Evolutionary conservation across 2,329 filamentous ascomycete genomes (phyloP), one percentile per base, ranked within the genome.

Genomic region (Lizonia empirigonia): DNA sequence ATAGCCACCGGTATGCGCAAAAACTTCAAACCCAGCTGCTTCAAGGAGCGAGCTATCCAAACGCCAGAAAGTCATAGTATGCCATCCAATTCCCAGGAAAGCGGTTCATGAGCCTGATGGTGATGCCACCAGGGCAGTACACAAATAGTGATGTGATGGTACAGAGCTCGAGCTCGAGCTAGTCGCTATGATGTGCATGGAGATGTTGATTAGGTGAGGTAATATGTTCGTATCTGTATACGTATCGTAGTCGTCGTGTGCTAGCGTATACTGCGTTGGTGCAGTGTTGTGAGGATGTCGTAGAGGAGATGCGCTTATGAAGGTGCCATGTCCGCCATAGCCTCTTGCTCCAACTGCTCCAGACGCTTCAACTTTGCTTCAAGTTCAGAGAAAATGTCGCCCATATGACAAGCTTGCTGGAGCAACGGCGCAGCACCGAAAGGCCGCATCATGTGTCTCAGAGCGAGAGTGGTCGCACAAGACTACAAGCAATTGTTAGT

Each of bases 401-500:
- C 74, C 82, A 97, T 96, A 2, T 91, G 89, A 16, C 84, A 87
- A 9, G 90, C 85, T 53, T 96, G 83, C 59, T 90, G 83, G 44
- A 88, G 81, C 20, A 96, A 82, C 6, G 68, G 59, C 56, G 81
- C 78, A 35, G 80, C 76, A 39, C 90, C 83, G 63, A 87, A 84
- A 10, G 91, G 90, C 26, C 82, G 81, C 60, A 90, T 84, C 72
- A 95, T 83, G 72, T 96, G 88, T 39, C 93, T 87, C 64, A 96
- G 79, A 10, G 85, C 79, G 41, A 97, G 82, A 0, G 90, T 91
- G 24, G 88, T 89, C 62, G 92, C 83, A 68, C 90, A 94, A 42
- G 90, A 87, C 91, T 95, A 60, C 45, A 30, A 59, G n/a, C 4
- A n/a, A 46, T 30, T 10, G 45, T 70, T 60, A 74, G 68, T 18